phyloP scores from a whole-genome alignment of 768 basidiomycete genomes.

The Hygrocybe coccinea region DNA sequence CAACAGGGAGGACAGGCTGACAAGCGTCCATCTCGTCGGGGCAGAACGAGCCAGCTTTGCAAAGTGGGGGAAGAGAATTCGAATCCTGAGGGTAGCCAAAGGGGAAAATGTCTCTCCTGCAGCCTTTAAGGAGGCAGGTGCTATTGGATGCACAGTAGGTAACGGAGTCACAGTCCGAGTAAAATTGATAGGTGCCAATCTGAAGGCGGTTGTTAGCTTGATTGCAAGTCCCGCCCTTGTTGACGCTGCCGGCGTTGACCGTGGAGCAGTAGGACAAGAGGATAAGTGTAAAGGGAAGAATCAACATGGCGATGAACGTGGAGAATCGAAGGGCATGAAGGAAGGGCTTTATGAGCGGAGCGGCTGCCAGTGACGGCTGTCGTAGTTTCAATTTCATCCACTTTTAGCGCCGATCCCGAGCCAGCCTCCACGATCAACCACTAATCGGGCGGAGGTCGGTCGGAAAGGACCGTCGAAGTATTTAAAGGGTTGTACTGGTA shows the following conservation, averaged over 20 bases:
- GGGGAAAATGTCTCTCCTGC: slow-evolving; percentile 72
- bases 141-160: slow-evolving; percentile 57
- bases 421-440: too few relatives aligned
- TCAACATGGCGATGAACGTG: slow-evolving; percentile 16
- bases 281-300: slow-evolving; percentile 49
- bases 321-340: neutral
- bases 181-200: slow-evolving; percentile 73
- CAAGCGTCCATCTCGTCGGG: slow-evolving; percentile 79
- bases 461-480: too few relatives aligned
- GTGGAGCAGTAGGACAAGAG: slow-evolving; percentile 40
- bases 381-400: neutral
- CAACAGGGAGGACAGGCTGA: slow-evolving; percentile 53
- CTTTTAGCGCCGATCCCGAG: too few relatives aligned
- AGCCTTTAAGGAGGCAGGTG: slow-evolving; percentile 60
- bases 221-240: slow-evolving; percentile 46
- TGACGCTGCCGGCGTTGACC: slow-evolving; percentile 44
- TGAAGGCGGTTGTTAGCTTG: slow-evolving; percentile 61
- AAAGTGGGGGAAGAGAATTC: slow-evolving; percentile 52
- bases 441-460: too few relatives aligned
- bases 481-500: too few relatives aligned
- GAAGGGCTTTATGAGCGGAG: neutral
- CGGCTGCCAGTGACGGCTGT: neutral
- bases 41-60: slow-evolving; percentile 63
- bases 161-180: slow-evolving; percentile 67
- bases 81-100: slow-evolving; percentile 53